Base-by-base conservation (phyloP, 129 eudicot species). In the Ambrosia trifida region DNA sequence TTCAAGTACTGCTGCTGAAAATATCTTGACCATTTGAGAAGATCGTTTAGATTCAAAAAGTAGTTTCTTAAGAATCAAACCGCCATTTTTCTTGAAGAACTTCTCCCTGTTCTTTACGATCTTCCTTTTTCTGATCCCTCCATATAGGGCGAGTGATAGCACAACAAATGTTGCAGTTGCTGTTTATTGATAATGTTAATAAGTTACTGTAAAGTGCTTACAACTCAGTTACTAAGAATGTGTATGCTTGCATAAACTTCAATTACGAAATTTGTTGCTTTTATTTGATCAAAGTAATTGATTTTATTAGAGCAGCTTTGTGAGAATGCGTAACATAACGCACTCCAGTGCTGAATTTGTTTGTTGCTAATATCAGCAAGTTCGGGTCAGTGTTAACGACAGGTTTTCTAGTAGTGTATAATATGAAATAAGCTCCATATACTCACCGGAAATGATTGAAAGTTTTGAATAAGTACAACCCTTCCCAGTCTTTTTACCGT, bases 41-140 rank as follows among this genome's bases (percentile, higher is more conserved):
- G 68, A 58, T 38, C 19, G 36, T 30, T 50, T 50, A 14, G 65
- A 69, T 50, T 70, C 67, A 18, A 77, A 77, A 16, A 77, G 81
- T 35, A 77, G 81, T 32, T 63, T 70, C 59, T 51, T 72, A 43
- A 77, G 54, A 31, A 77, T 77, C 35, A 77, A 40, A n/a, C 81
- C 72, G 3, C 76, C 76, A 16, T 70, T 70, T 63, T 69, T 59
- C 72, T 61, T 41, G 45, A 77, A 70, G 30, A 69, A 51, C 66
- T 49, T 77, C 66, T 77, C 76, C 45, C 72, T 70, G 45, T 18
- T 50, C 14, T 69, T 70, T 24, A 49, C 61, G 66, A 69, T 62
- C 16, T 62, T 32, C 41, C 81, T 56, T 67, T 62, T 76, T 64
- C 61, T 77, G 46, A 59, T 11, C 56, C 56, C 81, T 24, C 56